Conservation (phyloP, 1,284 basidiomycete species). For the Agaricales sp. region DNA sequence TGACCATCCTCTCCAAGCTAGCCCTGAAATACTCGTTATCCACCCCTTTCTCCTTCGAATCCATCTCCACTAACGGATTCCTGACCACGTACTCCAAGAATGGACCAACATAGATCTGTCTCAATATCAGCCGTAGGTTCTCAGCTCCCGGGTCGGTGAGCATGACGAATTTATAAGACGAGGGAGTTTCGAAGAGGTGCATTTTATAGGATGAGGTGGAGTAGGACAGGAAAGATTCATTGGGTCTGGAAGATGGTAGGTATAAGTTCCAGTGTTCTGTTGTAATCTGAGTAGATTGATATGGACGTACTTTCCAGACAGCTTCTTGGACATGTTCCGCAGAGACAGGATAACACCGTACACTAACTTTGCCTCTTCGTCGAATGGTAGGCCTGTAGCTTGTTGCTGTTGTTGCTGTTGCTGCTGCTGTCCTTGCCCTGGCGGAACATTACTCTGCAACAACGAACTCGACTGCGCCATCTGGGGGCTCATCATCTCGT, state of each 20-base stretch:
- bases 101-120: slow-evolving; percentile 87
- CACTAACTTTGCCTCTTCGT: slow-evolving; percentile 96
- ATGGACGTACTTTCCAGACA: slow-evolving; percentile 65
- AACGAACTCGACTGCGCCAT: slow-evolving; percentile 24
- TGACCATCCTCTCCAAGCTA: slow-evolving; percentile 71
- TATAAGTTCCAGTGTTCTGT: background rate
- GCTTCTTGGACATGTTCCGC: slow-evolving; percentile 90
- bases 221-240: slow-evolving; percentile 84
- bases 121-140: slow-evolving; percentile 73
- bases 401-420: slow-evolving; percentile 14
- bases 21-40: slow-evolving; percentile 88
- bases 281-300: slow-evolving; percentile 3
- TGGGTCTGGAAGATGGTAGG: slow-evolving; percentile 38
- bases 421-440: background rate
- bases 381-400: slow-evolving; percentile 70
- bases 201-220: slow-evolving; percentile 89
- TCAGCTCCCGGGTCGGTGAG: slow-evolving; percentile 82
- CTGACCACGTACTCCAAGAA: slow-evolving; percentile 91
- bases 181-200: slow-evolving; percentile 86
- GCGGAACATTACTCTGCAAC: slow-evolving; percentile 9
- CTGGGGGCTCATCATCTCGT: slow-evolving; percentile 32
- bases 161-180: slow-evolving; percentile 94
- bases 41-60: slow-evolving; percentile 71
- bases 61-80: slow-evolving; percentile 81
- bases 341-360: slow-evolving; percentile 93